Conservation (phyloP, 2,329 filamentous ascomycete genomes). For the Coniochaeta sp. region DNA sequence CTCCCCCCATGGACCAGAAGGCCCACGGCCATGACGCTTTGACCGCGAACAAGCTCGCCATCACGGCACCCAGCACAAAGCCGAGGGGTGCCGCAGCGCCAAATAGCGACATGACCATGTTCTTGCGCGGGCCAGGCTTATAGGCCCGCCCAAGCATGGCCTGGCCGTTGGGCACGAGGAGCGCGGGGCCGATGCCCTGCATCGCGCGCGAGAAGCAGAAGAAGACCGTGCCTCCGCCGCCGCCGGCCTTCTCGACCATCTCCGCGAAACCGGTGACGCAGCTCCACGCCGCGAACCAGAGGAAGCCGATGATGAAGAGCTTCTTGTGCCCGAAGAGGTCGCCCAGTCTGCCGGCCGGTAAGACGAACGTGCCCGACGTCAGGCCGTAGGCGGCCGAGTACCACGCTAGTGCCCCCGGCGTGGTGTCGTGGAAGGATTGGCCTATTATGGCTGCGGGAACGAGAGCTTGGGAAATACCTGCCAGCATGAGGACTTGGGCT, state of each 20-base stretch:
- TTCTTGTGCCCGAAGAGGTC: constrained; percentile 51
- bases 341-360: constrained; percentile 49
- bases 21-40: constrained; percentile 41
- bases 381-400: constrained; percentile 50
- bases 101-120: constrained; percentile 50
- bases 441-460: constrained; percentile 42
- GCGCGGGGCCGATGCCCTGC: constrained; percentile 48
- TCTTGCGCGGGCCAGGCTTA: constrained; percentile 47
- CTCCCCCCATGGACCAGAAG: constrained; percentile 27
- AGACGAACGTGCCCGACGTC: constrained; percentile 49
- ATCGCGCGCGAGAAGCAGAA: constrained; percentile 18
- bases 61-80: constrained; percentile 32
- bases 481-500: constrained; percentile 38
- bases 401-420: constrained; percentile 43
- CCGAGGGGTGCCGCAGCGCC: constrained; percentile 39
- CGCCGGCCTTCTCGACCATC: constrained; percentile 9
- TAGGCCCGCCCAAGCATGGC: constrained; percentile 55
- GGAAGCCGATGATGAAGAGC: constrained; percentile 44
- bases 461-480: constrained; percentile 39
- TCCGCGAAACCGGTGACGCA: constrained; percentile 37
- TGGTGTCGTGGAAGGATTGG: constrained; percentile 33
- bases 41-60: constrained; percentile 30
- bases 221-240: constrained; percentile 14
- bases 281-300: constrained; percentile 49
- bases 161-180: constrained; percentile 57